Conservation (phyloP, 345 rosid genomes). For the Salix koriyanagi region DNA sequence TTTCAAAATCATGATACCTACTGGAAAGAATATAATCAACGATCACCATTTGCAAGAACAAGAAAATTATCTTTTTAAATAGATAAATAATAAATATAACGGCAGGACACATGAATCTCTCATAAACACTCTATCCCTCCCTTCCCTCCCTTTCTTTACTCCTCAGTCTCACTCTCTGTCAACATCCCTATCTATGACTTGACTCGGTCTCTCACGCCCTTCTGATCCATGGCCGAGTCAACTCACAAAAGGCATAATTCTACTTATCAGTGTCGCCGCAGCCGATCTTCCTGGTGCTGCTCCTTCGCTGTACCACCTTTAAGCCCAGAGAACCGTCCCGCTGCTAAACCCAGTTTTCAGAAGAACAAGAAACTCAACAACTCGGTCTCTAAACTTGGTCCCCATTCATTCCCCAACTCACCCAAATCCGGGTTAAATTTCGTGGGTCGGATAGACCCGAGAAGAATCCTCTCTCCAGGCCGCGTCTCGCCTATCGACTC, state of each 20-base stretch:
- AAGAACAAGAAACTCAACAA: constrained; percentile 41
- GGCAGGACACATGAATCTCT: not conserved
- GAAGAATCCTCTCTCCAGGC: constrained; percentile 90
- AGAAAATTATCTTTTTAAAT: not conserved
- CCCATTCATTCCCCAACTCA: constrained; percentile 53
- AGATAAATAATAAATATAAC: not conserved
- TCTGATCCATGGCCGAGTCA: constrained; percentile 28
- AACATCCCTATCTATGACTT: not conserved
- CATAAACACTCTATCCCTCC: not conserved
- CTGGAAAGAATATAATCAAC: not conserved
- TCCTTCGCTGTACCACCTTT: constrained; percentile 64
- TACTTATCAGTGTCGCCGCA: constrained; percentile 33
- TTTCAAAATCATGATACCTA: no score
- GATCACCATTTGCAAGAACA: not conserved
- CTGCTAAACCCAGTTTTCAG: constrained; percentile 29
- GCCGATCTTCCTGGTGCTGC: constrained; percentile 69
- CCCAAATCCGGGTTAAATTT: constrained; percentile 60
- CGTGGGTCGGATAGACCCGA: constrained; percentile 81
- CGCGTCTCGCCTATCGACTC: constrained; percentile 92
- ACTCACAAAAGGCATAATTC: constrained; percentile 21
- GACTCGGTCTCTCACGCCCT: not conserved
- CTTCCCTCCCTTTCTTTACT: not conserved
- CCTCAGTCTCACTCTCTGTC: not conserved
- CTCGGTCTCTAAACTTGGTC: constrained; percentile 28
- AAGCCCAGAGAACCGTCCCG: constrained; percentile 61